Percentiles rank a stretch among this genome's conserved stretches.
Conservation (phyloP, 768 basidiomycete species). For the Hygrocybe coccinea region DNA sequence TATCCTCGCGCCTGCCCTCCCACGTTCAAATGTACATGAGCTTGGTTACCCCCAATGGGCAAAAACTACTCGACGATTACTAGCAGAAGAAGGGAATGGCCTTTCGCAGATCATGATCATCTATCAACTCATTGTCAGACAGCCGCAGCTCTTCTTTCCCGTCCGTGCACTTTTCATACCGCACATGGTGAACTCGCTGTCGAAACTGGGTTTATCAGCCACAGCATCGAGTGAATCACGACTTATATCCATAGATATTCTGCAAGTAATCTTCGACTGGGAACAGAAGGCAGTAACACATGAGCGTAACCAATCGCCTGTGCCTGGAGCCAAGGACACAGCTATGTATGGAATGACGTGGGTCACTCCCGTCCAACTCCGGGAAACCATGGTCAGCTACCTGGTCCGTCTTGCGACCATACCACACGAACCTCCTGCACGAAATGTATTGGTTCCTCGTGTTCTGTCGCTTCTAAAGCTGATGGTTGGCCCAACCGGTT, state of each 20-base stretch:
- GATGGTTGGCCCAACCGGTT: slow-evolving; percentile 78
- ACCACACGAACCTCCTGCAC: slow-evolving; percentile 48
- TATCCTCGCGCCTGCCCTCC: slow-evolving; percentile 78
- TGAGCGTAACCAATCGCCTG: slow-evolving; percentile 18
- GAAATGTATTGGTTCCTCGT: slow-evolving; percentile 51
- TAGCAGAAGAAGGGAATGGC: slow-evolving; percentile 73
- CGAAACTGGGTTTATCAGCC: slow-evolving; percentile 77
- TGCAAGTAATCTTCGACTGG: slow-evolving; percentile 92
- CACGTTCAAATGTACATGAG: slow-evolving; percentile 53
- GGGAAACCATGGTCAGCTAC: slow-evolving; percentile 92
- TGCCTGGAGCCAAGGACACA: slow-evolving; percentile 7
- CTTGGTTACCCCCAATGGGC: slow-evolving; percentile 76
- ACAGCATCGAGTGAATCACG: slow-evolving; percentile 74
- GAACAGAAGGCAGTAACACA: slow-evolving; percentile 59
- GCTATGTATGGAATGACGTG: slow-evolving; percentile 38
- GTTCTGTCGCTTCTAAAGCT: slow-evolving; percentile 64
- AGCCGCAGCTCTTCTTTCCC: slow-evolving; percentile 86
- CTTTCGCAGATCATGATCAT: slow-evolving; percentile 68
- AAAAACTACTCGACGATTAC: slow-evolving; percentile 71
- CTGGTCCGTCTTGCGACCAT: slow-evolving; percentile 85
- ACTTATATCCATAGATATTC: slow-evolving; percentile 81
- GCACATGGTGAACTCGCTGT: slow-evolving; percentile 85
- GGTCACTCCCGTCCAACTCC: slow-evolving; percentile 72
- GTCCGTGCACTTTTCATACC: slow-evolving; percentile 90
- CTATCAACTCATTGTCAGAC: slow-evolving; percentile 89